These are phyloP conservation scores for Hippophae gyantsensis DNA, from an alignment of 306 rosid species.

Conservation along the genomic window DNA sequence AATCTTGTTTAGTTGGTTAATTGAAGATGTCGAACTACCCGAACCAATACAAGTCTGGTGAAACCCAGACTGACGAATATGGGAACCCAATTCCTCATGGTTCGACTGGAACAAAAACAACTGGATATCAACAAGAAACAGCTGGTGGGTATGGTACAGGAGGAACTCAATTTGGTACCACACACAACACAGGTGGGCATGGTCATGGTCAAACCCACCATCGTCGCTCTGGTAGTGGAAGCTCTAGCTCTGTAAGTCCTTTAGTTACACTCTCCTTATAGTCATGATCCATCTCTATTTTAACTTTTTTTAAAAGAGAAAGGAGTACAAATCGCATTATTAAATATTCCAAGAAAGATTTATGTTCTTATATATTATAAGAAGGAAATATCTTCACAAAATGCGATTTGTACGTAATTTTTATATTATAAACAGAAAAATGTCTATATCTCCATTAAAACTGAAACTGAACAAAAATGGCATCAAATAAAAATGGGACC, in stretches of 20 bases:
- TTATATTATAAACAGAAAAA: not conserved
- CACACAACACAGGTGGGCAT: not conserved
- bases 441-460: too few relatives aligned
- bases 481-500: too few relatives aligned
- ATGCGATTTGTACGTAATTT: not conserved
- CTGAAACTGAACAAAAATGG: too few relatives aligned
- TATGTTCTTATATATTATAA: too few relatives aligned
- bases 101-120: not conserved
- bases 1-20: too few relatives aligned
- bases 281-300: too few relatives aligned
- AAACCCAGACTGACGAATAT: conserved; percentile 18
- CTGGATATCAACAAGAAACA: too few relatives aligned
- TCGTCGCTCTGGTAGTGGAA: conserved; percentile 33
- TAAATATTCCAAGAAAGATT: too few relatives aligned
- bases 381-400: too few relatives aligned
- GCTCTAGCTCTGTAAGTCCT: conserved; percentile 41
- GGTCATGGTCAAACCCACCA: not conserved
- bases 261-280: too few relatives aligned
- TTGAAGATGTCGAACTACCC: conserved; percentile 25
- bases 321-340: too few relatives aligned
- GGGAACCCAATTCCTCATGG: conserved; percentile 19
- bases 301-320: too few relatives aligned
- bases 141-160: not conserved
- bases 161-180: not conserved
- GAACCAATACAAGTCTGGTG: conserved; percentile 9